Conservation (phyloP, 2,329 filamentous ascomycete genomes). For the Parascedosporium putredinis region DNA sequence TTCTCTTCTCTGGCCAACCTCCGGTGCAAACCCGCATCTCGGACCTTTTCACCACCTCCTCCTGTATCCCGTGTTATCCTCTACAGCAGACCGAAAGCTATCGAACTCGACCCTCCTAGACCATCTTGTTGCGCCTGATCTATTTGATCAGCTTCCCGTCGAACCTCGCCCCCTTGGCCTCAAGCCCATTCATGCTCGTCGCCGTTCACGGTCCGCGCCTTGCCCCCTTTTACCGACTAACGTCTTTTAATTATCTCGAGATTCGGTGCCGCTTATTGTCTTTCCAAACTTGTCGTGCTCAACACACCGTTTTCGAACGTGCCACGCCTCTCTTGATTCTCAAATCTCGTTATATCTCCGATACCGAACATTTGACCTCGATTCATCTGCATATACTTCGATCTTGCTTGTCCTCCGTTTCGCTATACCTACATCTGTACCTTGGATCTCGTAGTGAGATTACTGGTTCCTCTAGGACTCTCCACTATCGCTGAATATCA, state of each 20-base stretch:
- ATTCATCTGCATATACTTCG: too few species aligned
- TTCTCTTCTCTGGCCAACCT: not conserved
- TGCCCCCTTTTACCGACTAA: not conserved
- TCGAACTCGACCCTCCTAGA: not conserved
- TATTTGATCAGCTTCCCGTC: too few species aligned
- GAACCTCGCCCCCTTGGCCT: constrained; percentile 29
- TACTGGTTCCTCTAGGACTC: not conserved
- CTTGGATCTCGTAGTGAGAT: not conserved
- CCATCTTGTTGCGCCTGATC: not conserved
- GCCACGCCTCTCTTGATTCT: too few species aligned
- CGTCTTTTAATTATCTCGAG: not conserved
- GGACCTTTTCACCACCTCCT: not conserved
- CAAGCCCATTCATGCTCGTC: constrained; percentile 8
- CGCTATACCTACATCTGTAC: too few species aligned
- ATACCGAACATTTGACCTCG: too few species aligned
- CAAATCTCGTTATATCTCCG: too few species aligned
- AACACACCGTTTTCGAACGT: too few species aligned
- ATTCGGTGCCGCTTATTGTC: not conserved
- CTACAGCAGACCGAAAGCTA: constrained; percentile 37
- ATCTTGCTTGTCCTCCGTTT: too few species aligned
- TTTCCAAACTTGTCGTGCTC: not conserved
- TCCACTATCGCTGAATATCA: not conserved
- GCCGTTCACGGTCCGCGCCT: not conserved
- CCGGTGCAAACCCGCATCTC: not conserved
- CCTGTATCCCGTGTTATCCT: not conserved